Conservation (phyloP, 495 filamentous ascomycete genomes). For the Aspergillus mulundensis region DNA sequence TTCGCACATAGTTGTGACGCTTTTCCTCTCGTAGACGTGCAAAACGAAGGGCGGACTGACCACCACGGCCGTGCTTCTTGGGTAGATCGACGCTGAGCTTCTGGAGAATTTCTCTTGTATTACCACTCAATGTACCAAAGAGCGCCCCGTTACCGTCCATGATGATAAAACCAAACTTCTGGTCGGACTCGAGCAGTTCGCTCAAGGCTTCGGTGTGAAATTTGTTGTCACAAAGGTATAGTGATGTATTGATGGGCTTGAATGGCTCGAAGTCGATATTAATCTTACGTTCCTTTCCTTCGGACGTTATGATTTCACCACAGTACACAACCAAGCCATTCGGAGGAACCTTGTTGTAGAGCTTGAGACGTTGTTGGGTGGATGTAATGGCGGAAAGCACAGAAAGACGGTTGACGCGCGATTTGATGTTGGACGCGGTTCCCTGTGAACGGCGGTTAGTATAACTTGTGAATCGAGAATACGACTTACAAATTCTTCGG, state of each 20-base stretch:
- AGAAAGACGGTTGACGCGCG: slow-evolving; percentile 95
- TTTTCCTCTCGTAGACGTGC: slow-evolving; percentile 99
- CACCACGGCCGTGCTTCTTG: slow-evolving; percentile 99
- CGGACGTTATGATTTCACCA: slow-evolving; percentile 98
- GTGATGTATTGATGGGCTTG: slow-evolving; percentile 98
- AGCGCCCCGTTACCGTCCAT: slow-evolving; percentile 99
- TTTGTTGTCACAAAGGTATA: slow-evolving; percentile 99
- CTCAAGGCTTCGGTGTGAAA: slow-evolving; percentile 97
- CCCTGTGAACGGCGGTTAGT: slow-evolving; percentile 49
- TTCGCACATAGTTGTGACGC: slow-evolving; percentile 98
- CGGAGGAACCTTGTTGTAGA: slow-evolving; percentile 96
- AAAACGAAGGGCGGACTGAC: slow-evolving; percentile 98
- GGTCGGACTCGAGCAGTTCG: slow-evolving; percentile 94
- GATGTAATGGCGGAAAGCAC: slow-evolving; percentile 97
- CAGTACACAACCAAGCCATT: slow-evolving; percentile 98
- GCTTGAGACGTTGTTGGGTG: slow-evolving; percentile 95
- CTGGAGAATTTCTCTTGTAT: slow-evolving; percentile 94
- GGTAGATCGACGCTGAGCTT: slow-evolving; percentile 96
- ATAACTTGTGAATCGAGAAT: slow-evolving; percentile 15
- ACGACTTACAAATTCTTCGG: slow-evolving; percentile 92
- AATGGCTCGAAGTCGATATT: slow-evolving; percentile 99
- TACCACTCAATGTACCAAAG: slow-evolving; percentile 93
- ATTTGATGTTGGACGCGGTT: slow-evolving; percentile 99
- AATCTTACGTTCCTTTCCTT: slow-evolving; percentile 98
- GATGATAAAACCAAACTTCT: slow-evolving; percentile 98